Conservation (phyloP, 139 green algal genomes). For the Haematococcus sp. region DNA sequence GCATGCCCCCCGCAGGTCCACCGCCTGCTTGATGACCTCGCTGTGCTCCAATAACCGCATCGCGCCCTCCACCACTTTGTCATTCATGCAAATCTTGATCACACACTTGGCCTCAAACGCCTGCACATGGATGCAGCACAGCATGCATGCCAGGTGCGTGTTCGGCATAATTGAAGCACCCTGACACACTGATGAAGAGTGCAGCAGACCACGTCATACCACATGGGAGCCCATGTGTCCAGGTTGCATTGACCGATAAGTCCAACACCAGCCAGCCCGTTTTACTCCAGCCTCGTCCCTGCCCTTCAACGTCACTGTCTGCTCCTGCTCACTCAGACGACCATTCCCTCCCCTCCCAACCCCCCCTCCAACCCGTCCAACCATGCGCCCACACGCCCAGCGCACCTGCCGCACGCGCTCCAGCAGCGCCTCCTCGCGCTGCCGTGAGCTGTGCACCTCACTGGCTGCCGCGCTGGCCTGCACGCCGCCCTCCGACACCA, state of each 20-base stretch:
- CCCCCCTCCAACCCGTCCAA: slow-evolving; percentile 24
- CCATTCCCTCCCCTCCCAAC: no score
- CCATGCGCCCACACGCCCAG: neutral
- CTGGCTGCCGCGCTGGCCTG: slow-evolving; percentile 52
- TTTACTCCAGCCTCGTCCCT: no score
- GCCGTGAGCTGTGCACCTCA: slow-evolving; percentile 32
- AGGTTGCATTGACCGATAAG: no score
- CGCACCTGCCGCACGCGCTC: slow-evolving; percentile 42
- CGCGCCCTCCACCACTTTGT: slow-evolving; percentile 61
- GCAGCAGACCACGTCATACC: no score
- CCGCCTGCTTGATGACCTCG: slow-evolving; percentile 55
- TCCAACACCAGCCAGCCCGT: no score
- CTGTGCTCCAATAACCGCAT: slow-evolving; percentile 74
- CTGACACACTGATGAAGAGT: no score
- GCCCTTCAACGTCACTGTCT: no score
- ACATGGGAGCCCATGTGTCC: no score
- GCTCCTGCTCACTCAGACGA: no score
- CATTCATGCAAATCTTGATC: slow-evolving; percentile 60
- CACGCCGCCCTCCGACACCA: slow-evolving; percentile 53
- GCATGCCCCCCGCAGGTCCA: slow-evolving; percentile 73
- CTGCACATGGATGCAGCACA: slow-evolving; percentile 4
- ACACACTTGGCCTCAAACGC: slow-evolving; percentile 30
- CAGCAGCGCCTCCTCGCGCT: slow-evolving; percentile 53
- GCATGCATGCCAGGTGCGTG: no score
- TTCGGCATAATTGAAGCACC: no score